Conservation (phyloP, 192 early-diverging fungal species). For the Piromyces finnis region DNA sequence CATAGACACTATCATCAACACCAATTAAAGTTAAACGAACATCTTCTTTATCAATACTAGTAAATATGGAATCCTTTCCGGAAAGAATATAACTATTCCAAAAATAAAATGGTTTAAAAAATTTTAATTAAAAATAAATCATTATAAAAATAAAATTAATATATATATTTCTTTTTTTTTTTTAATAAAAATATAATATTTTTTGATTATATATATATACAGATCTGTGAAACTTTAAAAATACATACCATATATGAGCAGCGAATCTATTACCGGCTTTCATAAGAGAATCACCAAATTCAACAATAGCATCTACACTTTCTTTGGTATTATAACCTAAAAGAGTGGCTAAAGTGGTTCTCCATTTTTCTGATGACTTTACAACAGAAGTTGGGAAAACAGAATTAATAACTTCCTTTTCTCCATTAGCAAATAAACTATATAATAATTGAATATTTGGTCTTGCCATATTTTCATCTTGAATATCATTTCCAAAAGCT, state of each 20-base stretch:
- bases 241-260: constrained; percentile 63
- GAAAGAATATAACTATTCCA: constrained; percentile 37
- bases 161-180: too few species aligned
- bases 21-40: constrained; percentile 54
- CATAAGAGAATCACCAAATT: constrained; percentile 12
- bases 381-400: background rate
- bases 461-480: background rate
- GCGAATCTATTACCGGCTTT: constrained; percentile 27
- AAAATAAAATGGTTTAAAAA: background rate
- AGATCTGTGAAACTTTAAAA: too few species aligned
- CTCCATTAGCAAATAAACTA: background rate
- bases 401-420: background rate
- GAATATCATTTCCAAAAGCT: background rate
- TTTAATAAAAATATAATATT: too few species aligned
- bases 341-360: background rate
- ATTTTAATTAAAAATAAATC: constrained; percentile 2
- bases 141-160: background rate
- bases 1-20: constrained; percentile 15
- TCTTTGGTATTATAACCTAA: background rate
- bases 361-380: background rate
- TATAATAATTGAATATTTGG: background rate
- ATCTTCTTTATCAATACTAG: constrained; percentile 39
- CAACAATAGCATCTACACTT: background rate
- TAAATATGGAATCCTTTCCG: constrained; percentile 19
- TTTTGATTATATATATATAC: too few species aligned